Base-by-base conservation (phyloP, 1,284 basidiomycete species). In the Phaffia rhodozyma region DNA sequence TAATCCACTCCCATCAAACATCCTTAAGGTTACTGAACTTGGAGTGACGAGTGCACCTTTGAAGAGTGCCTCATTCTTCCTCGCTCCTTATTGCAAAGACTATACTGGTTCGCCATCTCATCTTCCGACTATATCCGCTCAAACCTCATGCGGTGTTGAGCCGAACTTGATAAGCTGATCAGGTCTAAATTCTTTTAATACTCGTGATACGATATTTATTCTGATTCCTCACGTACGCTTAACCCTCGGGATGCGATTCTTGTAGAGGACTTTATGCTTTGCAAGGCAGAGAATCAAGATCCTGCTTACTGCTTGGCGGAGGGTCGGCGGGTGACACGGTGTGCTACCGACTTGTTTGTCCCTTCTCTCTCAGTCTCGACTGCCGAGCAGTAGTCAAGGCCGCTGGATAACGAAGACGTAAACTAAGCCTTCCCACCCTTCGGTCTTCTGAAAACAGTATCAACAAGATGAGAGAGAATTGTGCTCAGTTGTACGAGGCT, bases 211-310 rank as follows among this genome's bases (percentile, higher is more conserved):
- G 29, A 20, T 55, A 18, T 23, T 48, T 51, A 54, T 60, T 49
- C 49, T 51, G 23, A 34, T 16, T 49, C 1, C 4, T 47, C 25
- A 25, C 50, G 60, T 66, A 27, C 56, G 55, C 56, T 27, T n/a
- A 32, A 29, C 21, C 30, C 1, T 18, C 3, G 30, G 58, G 43
- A 51, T 20, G 23, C 61, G 43, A 30, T 48, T 27, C 18, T 51
- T 11, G 54, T 73, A 96, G 92, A 97, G 83, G 94, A 99, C 79
- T 98, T 97, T 73, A 97, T 99, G 91, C 86, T 97, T 64, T 98
- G 96, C 84, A 98, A 98, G 80, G 80, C 83, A 57, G 92, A 97
- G 79, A 86, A 83, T 74, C 81, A 83, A 63, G 86, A 97, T 74
- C 91, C 96, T 18, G 91, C 77, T 47, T 91, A 96, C 76, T 99